phyloP scores from a whole-genome alignment of 2,329 filamentous ascomycete species.

The Penicillium psychrosexuale region DNA sequence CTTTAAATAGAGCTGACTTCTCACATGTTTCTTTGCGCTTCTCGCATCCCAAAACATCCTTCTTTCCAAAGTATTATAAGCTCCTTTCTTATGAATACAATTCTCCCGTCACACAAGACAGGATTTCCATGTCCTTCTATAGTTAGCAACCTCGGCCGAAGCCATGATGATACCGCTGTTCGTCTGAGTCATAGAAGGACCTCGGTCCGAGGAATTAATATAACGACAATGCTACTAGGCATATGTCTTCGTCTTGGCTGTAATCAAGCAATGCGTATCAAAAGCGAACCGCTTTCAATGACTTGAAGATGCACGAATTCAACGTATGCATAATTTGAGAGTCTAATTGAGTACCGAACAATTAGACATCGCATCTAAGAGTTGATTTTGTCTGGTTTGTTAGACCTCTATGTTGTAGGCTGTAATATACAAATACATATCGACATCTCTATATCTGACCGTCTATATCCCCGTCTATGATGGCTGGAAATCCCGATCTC shows the following conservation, averaged over 20 bases:
- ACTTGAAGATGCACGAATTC: too few relatives aligned
- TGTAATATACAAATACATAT: background rate
- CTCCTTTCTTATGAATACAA: background rate
- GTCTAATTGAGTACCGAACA: background rate
- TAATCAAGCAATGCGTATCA: background rate
- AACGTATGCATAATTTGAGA: too few relatives aligned
- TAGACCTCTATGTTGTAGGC: background rate
- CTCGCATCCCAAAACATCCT: background rate
- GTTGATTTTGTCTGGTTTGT: background rate
- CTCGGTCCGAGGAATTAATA: background rate
- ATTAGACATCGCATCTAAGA: too few relatives aligned
- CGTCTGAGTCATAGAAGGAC: background rate
- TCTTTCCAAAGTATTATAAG: background rate
- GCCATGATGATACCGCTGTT: background rate
- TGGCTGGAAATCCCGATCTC: background rate
- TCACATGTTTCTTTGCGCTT: background rate
- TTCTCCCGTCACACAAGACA: too few relatives aligned
- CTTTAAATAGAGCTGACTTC: background rate
- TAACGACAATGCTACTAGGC: background rate
- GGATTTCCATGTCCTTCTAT: background rate
- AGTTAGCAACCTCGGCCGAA: background rate
- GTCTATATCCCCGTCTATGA: background rate
- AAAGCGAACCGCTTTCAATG: background rate
- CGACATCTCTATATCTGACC: background rate
- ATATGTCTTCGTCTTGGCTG: background rate